Evolutionary conservation across 257 asterid species (phyloP).

Genomic region (Solanum sejunctum): DNA sequence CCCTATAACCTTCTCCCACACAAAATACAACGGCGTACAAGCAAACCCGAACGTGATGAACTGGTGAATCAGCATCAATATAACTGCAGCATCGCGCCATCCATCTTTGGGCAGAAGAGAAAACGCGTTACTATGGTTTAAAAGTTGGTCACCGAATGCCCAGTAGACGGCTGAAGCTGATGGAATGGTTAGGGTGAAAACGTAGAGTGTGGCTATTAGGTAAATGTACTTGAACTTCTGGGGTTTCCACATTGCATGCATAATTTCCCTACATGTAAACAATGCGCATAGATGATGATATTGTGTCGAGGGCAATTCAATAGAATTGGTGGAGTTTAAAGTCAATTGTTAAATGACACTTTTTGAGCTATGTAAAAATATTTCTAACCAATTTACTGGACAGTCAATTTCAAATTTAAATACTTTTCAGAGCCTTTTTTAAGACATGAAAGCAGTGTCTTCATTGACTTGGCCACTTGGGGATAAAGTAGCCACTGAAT

Average conservation of each 20-base stretch:
- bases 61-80: conserved; percentile 94
- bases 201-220: conserved; percentile 69
- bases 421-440: not conserved
- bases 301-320: not conserved
- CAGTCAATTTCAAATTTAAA: not conserved
- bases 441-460: not conserved
- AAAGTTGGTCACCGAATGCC: conserved; percentile 86
- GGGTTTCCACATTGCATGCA: conserved; percentile 99
- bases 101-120: conserved; percentile 57
- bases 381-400: not conserved
- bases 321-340: not conserved
- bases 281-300: not conserved
- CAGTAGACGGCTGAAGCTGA: conserved; percentile 87
- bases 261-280: conserved; percentile 47
- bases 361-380: not conserved
- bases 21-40: conserved; percentile 84
- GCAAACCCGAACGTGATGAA: conserved; percentile 93
- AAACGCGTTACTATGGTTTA: conserved; percentile 76
- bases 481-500: not conserved
- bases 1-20: conserved; percentile 98
- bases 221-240: conserved; percentile 86
- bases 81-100: conserved; percentile 85
- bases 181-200: conserved; percentile 78
- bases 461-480: not conserved
- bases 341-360: too few species aligned